phyloP scores from a whole-genome alignment of 106 monocot species.

The Allium sativum region DNA sequence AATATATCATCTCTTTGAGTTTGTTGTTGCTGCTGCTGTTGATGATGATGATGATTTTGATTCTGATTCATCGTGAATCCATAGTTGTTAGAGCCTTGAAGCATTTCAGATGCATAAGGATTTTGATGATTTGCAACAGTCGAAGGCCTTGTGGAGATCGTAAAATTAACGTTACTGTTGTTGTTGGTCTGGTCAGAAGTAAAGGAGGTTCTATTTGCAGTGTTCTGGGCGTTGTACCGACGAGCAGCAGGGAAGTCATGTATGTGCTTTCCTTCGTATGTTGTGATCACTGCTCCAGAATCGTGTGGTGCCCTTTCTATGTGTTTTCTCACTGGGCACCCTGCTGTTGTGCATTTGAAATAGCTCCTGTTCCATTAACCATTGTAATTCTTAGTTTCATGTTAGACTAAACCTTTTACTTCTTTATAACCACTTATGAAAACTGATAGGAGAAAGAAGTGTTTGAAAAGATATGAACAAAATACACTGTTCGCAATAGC shows the following conservation, averaged over 20 bases:
- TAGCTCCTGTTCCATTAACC: conserved; percentile 50
- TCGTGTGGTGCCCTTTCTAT: conserved; percentile 87
- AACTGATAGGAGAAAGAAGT: no score
- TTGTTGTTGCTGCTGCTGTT: conserved; percentile 2
- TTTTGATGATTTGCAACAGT: background rate
- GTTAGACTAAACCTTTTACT: no score
- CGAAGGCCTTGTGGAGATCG: conserved; percentile 13
- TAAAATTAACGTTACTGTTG: conserved; percentile 3
- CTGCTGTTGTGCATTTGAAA: conserved; percentile 79
- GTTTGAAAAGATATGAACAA: no score
- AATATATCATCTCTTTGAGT: conserved; percentile 27
- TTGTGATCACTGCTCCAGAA: conserved; percentile 62
- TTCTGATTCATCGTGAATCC: conserved; percentile 1
- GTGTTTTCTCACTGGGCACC: conserved; percentile 82
- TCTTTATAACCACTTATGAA: no score
- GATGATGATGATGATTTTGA: conserved; percentile 13
- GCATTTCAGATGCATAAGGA: conserved; percentile 14
- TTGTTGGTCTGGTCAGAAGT: conserved; percentile 1
- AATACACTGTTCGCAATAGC: no score
- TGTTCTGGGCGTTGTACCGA: conserved; percentile 12
- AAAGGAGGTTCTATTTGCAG: background rate
- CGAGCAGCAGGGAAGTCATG: conserved; percentile 76
- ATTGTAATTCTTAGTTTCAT: no score
- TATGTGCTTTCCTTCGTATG: conserved; percentile 95
- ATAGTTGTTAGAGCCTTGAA: background rate